Conservation (phyloP, 441 rosid species). For the Cnidoscolus chayamansa region DNA sequence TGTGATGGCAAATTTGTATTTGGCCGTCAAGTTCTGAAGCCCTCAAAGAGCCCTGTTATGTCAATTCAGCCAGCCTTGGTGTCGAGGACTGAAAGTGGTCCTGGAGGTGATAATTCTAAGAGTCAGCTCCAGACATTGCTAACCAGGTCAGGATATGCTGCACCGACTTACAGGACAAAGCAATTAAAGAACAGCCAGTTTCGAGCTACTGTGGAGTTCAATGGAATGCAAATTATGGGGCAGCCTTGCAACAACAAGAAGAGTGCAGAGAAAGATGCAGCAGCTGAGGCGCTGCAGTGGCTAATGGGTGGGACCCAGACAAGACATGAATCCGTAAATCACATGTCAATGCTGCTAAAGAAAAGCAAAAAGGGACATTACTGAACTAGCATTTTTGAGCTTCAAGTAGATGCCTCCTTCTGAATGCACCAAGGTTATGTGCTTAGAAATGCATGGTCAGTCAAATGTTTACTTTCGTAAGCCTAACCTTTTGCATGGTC, state of each 20-base stretch:
- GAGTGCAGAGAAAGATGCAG: conserved; percentile 95
- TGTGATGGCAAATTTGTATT: conserved; percentile 76
- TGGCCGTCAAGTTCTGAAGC: conserved; percentile 52
- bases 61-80: conserved; percentile 36
- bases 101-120: conserved; percentile 91
- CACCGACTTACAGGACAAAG: conserved; percentile 73
- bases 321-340: conserved; percentile 48
- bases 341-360: conserved; percentile 70
- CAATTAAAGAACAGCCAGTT: conserved; percentile 72
- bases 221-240: conserved; percentile 69
- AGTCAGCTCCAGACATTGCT: conserved; percentile 87
- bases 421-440: neutral
- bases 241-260: conserved; percentile 87
- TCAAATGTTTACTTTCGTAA: neutral
- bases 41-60: conserved; percentile 31
- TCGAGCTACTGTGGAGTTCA: conserved; percentile 65
- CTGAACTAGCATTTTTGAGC: conserved; percentile 22
- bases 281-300: conserved; percentile 86
- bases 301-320: conserved; percentile 54
- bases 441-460: conserved; percentile 1
- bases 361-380: conserved; percentile 68
- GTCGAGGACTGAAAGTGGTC: conserved; percentile 69
- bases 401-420: neutral
- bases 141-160: conserved; percentile 70
- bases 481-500: conserved; percentile 11